phyloP scores from a whole-genome alignment of 2,329 filamentous ascomycete genomes.

The Xylariaceae sp. region DNA sequence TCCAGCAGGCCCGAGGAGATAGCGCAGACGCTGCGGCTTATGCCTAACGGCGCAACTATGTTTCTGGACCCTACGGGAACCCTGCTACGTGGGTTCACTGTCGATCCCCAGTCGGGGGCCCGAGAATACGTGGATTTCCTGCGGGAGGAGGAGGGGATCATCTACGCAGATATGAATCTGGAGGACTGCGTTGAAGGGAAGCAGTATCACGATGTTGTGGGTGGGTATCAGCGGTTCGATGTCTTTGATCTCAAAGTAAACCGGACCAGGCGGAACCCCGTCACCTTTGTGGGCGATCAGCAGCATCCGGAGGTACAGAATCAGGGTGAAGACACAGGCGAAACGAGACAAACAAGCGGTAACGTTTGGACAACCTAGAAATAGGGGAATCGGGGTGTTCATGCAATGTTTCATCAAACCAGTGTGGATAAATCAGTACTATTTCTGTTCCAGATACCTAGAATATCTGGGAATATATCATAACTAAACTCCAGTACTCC shows the following conservation, averaged over 20 bases:
- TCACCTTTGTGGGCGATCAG: not conserved
- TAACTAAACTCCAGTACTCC: too few species aligned
- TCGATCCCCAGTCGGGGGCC: slow-evolving; percentile 31
- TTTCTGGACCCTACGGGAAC: slow-evolving; percentile 56
- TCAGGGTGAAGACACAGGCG: not conserved
- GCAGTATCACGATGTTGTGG: slow-evolving; percentile 59
- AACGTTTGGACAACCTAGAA: not conserved
- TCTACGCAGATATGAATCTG: slow-evolving; percentile 56
- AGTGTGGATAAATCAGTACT: too few species aligned
- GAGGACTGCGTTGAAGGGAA: slow-evolving; percentile 56
- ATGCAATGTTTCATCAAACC: too few species aligned
- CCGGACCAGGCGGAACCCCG: slow-evolving; percentile 35
- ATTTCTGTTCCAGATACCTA: too few species aligned
- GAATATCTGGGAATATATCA: too few species aligned
- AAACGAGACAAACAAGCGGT: not conserved
- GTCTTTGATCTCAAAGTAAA: slow-evolving; percentile 56
- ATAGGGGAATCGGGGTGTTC: too few species aligned
- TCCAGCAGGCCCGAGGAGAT: slow-evolving; percentile 35
- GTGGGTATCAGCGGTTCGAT: slow-evolving; percentile 58
- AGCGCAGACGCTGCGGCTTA: slow-evolving; percentile 37
- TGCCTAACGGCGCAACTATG: slow-evolving; percentile 49
- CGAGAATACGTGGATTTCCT: slow-evolving; percentile 40
- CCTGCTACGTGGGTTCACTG: slow-evolving; percentile 41
- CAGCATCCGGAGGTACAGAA: not conserved
- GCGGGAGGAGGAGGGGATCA: slow-evolving; percentile 49